A percentile compares a stretch with the other conserved stretches of the same genome.
These are phyloP conservation scores for Chaetomium sp. DNA, from an alignment of 2,329 filamentous ascomycete genomes.

Conservation along the genomic window DNA sequence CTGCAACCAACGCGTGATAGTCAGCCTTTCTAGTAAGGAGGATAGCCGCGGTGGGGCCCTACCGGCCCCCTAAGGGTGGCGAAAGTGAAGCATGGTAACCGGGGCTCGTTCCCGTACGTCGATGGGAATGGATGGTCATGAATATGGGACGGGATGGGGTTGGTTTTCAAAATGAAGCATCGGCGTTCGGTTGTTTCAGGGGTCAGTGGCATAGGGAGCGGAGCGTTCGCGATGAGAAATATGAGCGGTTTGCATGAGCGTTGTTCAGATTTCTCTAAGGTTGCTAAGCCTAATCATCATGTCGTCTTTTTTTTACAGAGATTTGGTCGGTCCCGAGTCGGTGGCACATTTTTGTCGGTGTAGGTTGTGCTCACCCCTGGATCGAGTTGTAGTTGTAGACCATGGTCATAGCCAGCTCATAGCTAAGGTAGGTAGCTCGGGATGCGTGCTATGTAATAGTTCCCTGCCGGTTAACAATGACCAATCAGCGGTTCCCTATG, in stretches of 20 bases:
- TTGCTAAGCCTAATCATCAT: background rate
- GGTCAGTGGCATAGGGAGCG: background rate
- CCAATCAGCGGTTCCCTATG: no score
- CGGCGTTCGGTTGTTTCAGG: background rate
- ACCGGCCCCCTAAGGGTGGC: background rate
- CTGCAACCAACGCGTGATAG: constrained; percentile 67
- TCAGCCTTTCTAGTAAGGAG: constrained; percentile 48
- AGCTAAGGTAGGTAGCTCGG: no score
- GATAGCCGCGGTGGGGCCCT: constrained; percentile 23
- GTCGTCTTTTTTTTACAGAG: background rate
- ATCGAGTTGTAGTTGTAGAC: background rate
- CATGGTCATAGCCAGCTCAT: no score
- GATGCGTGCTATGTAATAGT: no score
- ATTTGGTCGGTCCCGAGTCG: background rate
- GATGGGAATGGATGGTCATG: constrained; percentile 8
- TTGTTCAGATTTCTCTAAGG: background rate
- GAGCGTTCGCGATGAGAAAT: background rate
- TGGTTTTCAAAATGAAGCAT: background rate
- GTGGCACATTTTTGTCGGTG: background rate
- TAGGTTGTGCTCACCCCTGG: constrained; percentile 12
- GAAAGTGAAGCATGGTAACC: background rate
- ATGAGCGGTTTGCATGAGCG: background rate
- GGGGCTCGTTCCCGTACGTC: background rate
- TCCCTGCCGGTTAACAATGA: no score
- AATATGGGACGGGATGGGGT: background rate